Evolutionary conservation across 495 filamentous ascomycete species (phyloP), one percentile per base, ranked within the genome.

Genomic region (Zalerion maritima): DNA sequence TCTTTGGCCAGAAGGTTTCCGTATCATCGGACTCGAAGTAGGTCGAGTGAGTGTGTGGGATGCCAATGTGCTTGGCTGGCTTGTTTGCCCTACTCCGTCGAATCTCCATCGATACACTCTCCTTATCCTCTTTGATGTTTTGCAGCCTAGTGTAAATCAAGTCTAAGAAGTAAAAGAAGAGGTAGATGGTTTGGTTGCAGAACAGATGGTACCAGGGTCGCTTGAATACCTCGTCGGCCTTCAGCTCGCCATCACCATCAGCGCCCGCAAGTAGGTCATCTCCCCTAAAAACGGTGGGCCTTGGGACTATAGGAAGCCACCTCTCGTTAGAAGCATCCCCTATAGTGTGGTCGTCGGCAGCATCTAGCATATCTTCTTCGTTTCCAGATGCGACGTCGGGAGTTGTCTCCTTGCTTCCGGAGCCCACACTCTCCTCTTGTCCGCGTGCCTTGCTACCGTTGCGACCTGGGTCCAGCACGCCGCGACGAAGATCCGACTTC

Each of bases 111-210:
- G 63, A 62, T 12, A 87, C 86, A 25, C 74, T 64, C 11, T 62
- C 65, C 48, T 78, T 81, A 41, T 73, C 69, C 16, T 72, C 57
- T 58, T 94, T 94, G 54, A 96, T 71, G 29, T 75, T 71, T 32
- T 73, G 57, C 8, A 99, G 67, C 20, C 91, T 76, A 36, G 76
- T 71, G 52, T 87, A 96, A 5, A 96, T 60, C 2, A 78, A 76
- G 49, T 89, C 73, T 52, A 96, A 92, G 20, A 87, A 72, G 12
- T 78, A 76, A 60, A 99, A 78, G 62, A 99, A 94, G 55, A 82
- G 82, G 42, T 79, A 87, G 24, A 99, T 80, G 25, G 76, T 77
- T 34, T 81, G 65, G 49, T 92, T 96, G 47, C 73, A 76, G 56
- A 86, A 99, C 42, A 96, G 67, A 37, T 84, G 81, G 59, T 79